Evolutionary conservation across 805 yeast genomes (phyloP).

Genomic region (Yarrowia sp.): DNA sequence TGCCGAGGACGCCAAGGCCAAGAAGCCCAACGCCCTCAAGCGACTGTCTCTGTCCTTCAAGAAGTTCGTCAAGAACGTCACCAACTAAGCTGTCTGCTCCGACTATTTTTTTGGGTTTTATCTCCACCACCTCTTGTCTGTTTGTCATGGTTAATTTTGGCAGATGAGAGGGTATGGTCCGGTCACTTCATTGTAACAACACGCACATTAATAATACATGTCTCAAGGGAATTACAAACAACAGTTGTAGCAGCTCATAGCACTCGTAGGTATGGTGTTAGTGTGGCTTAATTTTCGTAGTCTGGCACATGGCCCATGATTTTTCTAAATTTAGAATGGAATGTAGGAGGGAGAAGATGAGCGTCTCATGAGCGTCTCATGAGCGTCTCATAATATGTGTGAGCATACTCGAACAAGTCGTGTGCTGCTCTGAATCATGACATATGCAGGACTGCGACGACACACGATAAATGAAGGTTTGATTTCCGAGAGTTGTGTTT

Average conservation of each 20-base stretch:
- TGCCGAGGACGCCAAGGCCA: conserved; percentile 28
- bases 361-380: too few relatives aligned
- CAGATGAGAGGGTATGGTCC: conserved; percentile 17
- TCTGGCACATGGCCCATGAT: not conserved
- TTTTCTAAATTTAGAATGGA: not conserved
- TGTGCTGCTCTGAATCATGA: too few relatives aligned
- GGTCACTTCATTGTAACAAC: conserved; percentile 22
- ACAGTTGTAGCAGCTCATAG: too few relatives aligned
- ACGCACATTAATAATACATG: conserved; percentile 16
- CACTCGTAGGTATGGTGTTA: not conserved
- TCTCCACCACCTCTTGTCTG: not conserved
- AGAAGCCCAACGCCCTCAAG: conserved; percentile 36
- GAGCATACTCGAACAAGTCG: too few relatives aligned
- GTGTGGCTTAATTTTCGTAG: not conserved
- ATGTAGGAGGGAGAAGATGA: too few relatives aligned
- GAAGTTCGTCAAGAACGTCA: conserved; percentile 38
- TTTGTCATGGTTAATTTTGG: conserved; percentile 11
- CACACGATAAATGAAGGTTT: too few relatives aligned
- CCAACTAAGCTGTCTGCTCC: conserved; percentile 31
- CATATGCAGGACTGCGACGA: too few relatives aligned
- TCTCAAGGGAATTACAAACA: not conserved
- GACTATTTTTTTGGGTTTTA: not conserved
- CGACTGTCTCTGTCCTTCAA: conserved; percentile 33
- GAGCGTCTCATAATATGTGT: too few relatives aligned
- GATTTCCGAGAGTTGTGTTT: too few relatives aligned